phyloP scores from a whole-genome alignment of 768 basidiomycete genomes.

The Podaxis pistillaris region DNA sequence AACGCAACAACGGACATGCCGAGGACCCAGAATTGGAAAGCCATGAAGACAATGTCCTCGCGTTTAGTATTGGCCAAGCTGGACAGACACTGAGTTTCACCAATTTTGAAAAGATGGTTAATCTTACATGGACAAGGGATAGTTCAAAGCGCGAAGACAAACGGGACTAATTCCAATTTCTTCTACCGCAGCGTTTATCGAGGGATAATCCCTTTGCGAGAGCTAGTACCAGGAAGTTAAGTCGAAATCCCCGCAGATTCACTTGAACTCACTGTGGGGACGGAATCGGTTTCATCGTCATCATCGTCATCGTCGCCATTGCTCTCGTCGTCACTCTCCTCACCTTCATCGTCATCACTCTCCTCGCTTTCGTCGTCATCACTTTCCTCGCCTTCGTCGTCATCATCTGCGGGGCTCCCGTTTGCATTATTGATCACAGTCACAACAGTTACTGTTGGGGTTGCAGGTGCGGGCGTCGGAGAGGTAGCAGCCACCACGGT shows the following conservation, averaged over 20 bases:
- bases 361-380: constrained; percentile 17
- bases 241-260: neutral
- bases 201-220: neutral
- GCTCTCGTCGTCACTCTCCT: neutral
- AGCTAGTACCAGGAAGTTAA: neutral
- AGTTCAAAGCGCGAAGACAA: constrained; percentile 65
- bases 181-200: neutral
- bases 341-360: neutral
- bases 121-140: constrained; percentile 67
- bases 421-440: neutral
- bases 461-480: neutral
- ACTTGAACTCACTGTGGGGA: no score
- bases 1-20: constrained; percentile 74
- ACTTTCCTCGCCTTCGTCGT: constrained; percentile 7
- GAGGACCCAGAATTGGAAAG: constrained; percentile 79
- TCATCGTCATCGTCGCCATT: constrained; percentile 1
- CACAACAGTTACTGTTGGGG: neutral
- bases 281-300: constrained; percentile 16
- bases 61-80: constrained; percentile 73
- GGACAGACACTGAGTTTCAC: constrained; percentile 8
- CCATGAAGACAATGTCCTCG: constrained; percentile 75
- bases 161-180: neutral
- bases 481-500: neutral
- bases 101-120: neutral
- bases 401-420: neutral